Evolutionary conservation across 2,329 filamentous ascomycete genomes (phyloP), one percentile per base, ranked within the genome.

Genomic region (Plenodomus biglobosus): DNA sequence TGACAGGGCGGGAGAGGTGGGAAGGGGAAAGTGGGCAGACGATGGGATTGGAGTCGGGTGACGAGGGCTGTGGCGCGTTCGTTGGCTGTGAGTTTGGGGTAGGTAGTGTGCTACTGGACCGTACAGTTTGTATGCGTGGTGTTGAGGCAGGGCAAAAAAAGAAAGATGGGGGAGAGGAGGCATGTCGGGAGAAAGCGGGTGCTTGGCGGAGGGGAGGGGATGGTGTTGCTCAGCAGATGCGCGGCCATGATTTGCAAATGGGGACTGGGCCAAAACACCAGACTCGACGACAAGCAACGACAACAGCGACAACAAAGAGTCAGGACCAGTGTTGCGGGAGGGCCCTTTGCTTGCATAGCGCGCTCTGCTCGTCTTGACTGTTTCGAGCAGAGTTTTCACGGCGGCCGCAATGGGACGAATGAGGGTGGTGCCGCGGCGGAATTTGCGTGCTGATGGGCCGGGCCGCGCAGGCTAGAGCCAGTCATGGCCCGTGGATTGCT

Each of bases 391-490:
- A 62, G 47, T 63, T 62, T 63, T 63, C 53, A 53, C 50, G 11
- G 38, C 40, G 38, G 38, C 38, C 43, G 38, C 46, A 44, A 52
- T 46, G 55, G 50, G 42, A 48, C 64, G 58, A 61, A 66, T 66
- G 49, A 57, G 43, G 40, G 34, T 27, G 43, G 36, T 17, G 32
- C 27, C 41, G 40, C 54, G 62, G 57, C 48, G 38, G 50, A 55
- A 60, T 55, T 48, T 62, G 42, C 60, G 52, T 58, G 44, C 46
- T 53, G 51, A 64, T 50, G 66, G 64, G 56, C 61, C 65, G 66
- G 64, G 53, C 65, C 65, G 65, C 65, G 47, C 41, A 58, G 54
- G 54, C 59, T 60, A 64, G 50, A 32, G 27, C 61, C 53, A 56
- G 55, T 50, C 47, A 54, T 27, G 48, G 37, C 38, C 36, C 46